phyloP scores from a whole-genome alignment of 75 land plant genomes.

The Cryptomeria japonica region DNA sequence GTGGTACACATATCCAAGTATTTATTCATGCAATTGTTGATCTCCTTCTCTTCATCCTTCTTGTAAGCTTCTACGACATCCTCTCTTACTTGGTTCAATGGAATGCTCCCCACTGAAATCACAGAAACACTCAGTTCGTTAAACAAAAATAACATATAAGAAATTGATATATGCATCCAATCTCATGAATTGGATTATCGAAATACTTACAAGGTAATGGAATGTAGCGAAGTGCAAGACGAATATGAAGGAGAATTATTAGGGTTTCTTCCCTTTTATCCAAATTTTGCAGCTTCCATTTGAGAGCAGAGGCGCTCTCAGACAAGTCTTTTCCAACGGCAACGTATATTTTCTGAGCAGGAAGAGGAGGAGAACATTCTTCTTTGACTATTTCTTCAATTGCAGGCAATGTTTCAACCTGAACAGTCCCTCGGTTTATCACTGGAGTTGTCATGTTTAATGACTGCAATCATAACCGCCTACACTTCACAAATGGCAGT shows the following conservation, averaged over 20 bases:
- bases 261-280: neutral
- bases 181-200: neutral
- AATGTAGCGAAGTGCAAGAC: neutral
- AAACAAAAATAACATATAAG: too few species aligned
- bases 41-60: neutral
- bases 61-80: neutral
- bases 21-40: neutral
- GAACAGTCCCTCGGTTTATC: neutral
- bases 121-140: too few species aligned
- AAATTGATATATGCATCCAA: neutral
- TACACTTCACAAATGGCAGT: neutral
- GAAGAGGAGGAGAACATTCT: neutral
- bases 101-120: neutral
- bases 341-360: constrained; percentile 10
- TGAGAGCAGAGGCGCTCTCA: constrained; percentile 11
- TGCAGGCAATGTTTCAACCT: neutral
- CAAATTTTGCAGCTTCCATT: constrained; percentile 19
- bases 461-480: neutral
- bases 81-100: neutral
- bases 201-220: neutral
- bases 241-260: neutral
- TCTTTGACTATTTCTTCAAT: neutral
- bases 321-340: constrained; percentile 30
- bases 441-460: neutral
- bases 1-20: neutral